Percentiles rank a stretch among this genome's conserved stretches.
Evolutionary conservation across 352 stramenopile species (phyloP).

Genomic region (Sclerospora graminicola): DNA sequence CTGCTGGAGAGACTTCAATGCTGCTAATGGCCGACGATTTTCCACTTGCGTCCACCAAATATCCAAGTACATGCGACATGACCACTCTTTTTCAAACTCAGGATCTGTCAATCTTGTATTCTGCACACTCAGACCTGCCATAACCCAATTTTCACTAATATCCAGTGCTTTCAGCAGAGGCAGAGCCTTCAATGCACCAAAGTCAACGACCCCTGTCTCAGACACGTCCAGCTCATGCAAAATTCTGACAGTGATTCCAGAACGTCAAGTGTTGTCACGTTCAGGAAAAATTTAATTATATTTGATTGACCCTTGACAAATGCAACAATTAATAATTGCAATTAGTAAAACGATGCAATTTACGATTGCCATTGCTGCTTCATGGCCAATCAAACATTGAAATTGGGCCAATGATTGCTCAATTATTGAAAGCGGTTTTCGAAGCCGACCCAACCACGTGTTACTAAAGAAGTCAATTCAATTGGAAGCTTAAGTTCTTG

Average conservation of each 20-base stretch:
- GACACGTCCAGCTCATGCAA: constrained; percentile 33
- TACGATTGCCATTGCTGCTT: too few species aligned
- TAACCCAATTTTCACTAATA: constrained; percentile 38
- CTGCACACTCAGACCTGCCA: constrained; percentile 22
- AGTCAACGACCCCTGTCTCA: constrained; percentile 30
- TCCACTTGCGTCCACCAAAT: constrained; percentile 30
- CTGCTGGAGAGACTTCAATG: constrained; percentile 24
- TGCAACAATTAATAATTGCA: too few species aligned
- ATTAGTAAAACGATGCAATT: too few species aligned
- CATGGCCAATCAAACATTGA: too few species aligned
- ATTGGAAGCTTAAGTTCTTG: too few species aligned
- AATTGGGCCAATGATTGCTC: too few species aligned
- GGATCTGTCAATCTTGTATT: constrained; percentile 32
- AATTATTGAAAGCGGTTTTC: too few species aligned
- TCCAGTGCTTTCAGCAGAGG: constrained; percentile 25
- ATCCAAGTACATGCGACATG: constrained; percentile 26
- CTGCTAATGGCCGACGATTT: constrained; percentile 22
- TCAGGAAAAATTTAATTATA: too few species aligned
- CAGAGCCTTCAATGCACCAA: constrained; percentile 15
- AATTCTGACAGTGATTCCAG: constrained; percentile 17
- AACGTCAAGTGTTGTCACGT: constrained; percentile 19
- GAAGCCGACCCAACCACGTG: too few species aligned
- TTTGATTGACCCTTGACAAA: too few species aligned
- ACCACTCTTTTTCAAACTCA: constrained; percentile 17
- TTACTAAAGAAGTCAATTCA: too few species aligned